Evolutionary conservation across 2,329 filamentous ascomycete genomes (phyloP).

Genomic region (Dryadomyces sulphureus): DNA sequence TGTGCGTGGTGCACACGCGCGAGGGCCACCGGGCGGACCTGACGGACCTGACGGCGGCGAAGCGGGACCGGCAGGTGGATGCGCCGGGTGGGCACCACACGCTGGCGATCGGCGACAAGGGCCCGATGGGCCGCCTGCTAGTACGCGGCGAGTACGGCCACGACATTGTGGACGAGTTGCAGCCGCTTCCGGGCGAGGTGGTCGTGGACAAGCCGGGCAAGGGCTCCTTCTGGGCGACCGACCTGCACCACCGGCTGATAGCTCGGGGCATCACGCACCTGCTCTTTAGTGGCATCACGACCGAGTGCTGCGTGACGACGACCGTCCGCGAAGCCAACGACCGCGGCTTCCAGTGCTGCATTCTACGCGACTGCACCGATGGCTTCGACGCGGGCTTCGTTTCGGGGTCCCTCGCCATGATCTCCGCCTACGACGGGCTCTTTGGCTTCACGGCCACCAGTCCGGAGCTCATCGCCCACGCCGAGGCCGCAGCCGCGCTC

Average conservation of each 20-base stretch:
- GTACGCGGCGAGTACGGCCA: slow-evolving; percentile 39
- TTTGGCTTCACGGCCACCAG: slow-evolving; percentile 31
- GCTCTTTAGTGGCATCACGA: slow-evolving; percentile 41
- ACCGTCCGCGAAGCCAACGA: slow-evolving; percentile 43
- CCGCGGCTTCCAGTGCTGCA: slow-evolving; percentile 25
- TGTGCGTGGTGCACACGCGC: slow-evolving; percentile 32
- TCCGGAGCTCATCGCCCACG: slow-evolving; percentile 23
- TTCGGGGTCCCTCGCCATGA: slow-evolving; percentile 27
- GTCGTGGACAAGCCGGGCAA: slow-evolving; percentile 45
- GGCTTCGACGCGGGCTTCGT: slow-evolving; percentile 31
- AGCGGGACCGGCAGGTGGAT: slow-evolving; percentile 25
- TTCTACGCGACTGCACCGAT: slow-evolving; percentile 30
- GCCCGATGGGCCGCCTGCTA: slow-evolving; percentile 35
- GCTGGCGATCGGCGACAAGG: slow-evolving; percentile 38
- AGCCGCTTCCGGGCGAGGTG: slow-evolving; percentile 32
- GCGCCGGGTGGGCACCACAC: no score
- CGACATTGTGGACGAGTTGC: slow-evolving; percentile 38
- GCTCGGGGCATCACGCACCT: slow-evolving; percentile 42
- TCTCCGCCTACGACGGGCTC: slow-evolving; percentile 36
- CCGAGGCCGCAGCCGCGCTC: slow-evolving; percentile 2
- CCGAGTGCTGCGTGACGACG: slow-evolving; percentile 41
- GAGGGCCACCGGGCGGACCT: slow-evolving; percentile 37
- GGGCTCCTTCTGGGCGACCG: slow-evolving; percentile 43
- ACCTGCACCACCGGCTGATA: slow-evolving; percentile 34
- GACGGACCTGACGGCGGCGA: slow-evolving; percentile 35